These are phyloP conservation scores for Mrakia gelida DNA, from an alignment of 768 basidiomycete genomes.

Conservation along the genomic window DNA sequence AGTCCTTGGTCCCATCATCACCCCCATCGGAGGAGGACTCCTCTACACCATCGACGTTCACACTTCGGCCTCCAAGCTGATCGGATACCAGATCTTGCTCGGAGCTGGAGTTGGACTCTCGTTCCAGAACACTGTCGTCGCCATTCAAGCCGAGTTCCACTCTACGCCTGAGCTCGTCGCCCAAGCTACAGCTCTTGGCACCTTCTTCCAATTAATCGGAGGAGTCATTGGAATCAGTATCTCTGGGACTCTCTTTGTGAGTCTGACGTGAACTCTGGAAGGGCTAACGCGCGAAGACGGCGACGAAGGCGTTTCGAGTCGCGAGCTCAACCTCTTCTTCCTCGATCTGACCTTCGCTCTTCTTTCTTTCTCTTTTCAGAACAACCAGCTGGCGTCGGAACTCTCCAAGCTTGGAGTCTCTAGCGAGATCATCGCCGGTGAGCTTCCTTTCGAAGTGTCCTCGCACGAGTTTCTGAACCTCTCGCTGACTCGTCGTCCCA, in stretches of 20 bases:
- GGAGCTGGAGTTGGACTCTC: conserved; percentile 45
- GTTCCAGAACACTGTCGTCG: conserved; percentile 39
- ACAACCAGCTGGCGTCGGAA: conserved; percentile 41
- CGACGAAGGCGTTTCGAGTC: conserved; percentile 1
- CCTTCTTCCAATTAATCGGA: conserved; percentile 42
- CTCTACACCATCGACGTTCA: conserved; percentile 44
- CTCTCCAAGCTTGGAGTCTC: conserved; percentile 38
- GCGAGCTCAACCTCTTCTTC: conserved; percentile 39
- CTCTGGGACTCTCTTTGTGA: conserved; percentile 43
- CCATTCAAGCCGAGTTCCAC: conserved; percentile 46
- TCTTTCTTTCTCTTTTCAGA: conserved; percentile 3
- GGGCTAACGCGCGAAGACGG: too few relatives aligned
- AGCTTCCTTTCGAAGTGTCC: conserved; percentile 34
- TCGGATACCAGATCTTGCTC: conserved; percentile 48
- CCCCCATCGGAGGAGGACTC: conserved; percentile 46
- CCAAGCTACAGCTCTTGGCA: conserved; percentile 43
- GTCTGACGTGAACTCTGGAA: not conserved
- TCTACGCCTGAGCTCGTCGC: conserved; percentile 43
- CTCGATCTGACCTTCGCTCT: not conserved
- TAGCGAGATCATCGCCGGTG: conserved; percentile 33
- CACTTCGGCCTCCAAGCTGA: conserved; percentile 37
- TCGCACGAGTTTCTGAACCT: too few relatives aligned
- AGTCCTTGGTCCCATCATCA: conserved; percentile 38
- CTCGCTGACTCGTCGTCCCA: not conserved
- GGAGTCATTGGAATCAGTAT: conserved; percentile 42